Evolutionary conservation across 192 early-diverging fungal genomes (phyloP), one percentile per base, ranked within the genome.

Genomic region (Coemansia erecta): DNA sequence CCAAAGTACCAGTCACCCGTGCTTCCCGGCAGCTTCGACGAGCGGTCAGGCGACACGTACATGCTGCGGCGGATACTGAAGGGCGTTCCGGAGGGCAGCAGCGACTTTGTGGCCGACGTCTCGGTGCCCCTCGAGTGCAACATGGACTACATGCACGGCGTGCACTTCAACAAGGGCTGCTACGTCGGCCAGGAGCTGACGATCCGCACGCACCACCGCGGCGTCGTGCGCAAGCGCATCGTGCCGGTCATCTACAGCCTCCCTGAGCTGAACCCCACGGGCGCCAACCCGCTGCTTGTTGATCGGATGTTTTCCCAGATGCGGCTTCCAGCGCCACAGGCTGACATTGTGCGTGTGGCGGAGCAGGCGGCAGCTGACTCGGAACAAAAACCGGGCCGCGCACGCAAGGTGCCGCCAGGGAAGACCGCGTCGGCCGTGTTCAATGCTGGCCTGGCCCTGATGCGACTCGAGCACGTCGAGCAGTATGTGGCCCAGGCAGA

Each of bases 121-220:
- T 79, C 90, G 14, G 73, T 98, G 49, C 94, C 97, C 23, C 72
- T 98, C 44, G 95, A 99, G 66, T 85, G 84, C 50, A 97, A 98
- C 61, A 66, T 97, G 33, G 97, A 99, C 70, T 87, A 86, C 55
- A 91, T 99, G 87, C 72, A 82, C 48, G 95, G 95, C 61, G 93
- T 99, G 53, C 92, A 98, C 72, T 99, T 97, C 79, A 79, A 83
- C 55, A 99, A 99, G 80, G 97, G 97, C 2, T 99, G 97, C 75
- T 99, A 99, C 61, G 85, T 98, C 24, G 97, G 97, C 13, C 97
- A 99, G 70, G 97, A 98, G 71, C 86, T 99, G 64, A 99, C 97
- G 0, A 95, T 97, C 70, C 83, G 97, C 46, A 99, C 94, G 11
- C 88, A 98, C 60, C 93, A 98, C 65, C 93, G 88, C 23, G 97